These are phyloP conservation scores for Saccharomyces hybrid DNA, from an alignment of 1,139 yeast species.

Conservation along the genomic window DNA sequence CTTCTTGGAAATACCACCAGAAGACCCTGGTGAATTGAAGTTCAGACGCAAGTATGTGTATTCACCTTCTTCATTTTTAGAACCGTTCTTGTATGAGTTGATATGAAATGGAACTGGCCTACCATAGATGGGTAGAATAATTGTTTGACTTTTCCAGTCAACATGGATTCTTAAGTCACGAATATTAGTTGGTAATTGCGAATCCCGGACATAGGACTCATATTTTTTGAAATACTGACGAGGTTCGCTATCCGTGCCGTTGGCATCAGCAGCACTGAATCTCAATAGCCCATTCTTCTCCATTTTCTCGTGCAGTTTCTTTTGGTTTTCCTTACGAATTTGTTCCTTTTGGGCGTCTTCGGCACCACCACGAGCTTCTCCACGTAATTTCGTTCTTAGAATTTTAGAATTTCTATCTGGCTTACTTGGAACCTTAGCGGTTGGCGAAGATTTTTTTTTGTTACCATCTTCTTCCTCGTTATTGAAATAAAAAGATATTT, in stretches of 20 bases:
- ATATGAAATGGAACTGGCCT: conserved; percentile 98
- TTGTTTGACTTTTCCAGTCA: conserved; percentile 82
- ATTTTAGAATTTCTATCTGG: conserved; percentile 43
- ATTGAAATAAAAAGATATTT: conserved; percentile 78
- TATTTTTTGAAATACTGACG: conserved; percentile 75
- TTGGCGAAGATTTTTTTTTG: conserved; percentile 17
- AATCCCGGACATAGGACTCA: conserved; percentile 89
- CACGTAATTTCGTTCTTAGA: conserved; percentile 71
- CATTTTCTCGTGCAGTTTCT: conserved; percentile 73
- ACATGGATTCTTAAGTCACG: conserved; percentile 81
- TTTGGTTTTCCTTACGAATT: conserved; percentile 76
- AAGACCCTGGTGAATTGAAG: conserved; percentile 88
- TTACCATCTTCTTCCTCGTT: conserved; percentile 47
- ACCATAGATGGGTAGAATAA: conserved; percentile 85
- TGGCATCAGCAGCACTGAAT: conserved; percentile 69
- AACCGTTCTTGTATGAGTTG: conserved; percentile 87
- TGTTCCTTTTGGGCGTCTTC: conserved; percentile 64
- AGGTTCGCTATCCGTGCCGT: conserved; percentile 55
- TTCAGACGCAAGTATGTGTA: conserved; percentile 84
- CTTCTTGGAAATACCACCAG: conserved; percentile 61
- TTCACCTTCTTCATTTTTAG: conserved; percentile 95
- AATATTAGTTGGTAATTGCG: conserved; percentile 80
- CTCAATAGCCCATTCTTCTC: conserved; percentile 79
- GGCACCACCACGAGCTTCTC: conserved; percentile 65
- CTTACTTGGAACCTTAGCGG: conserved; percentile 10